Base-by-base conservation (phyloP, 306 rosid genomes). In the Corylus avellana region DNA sequence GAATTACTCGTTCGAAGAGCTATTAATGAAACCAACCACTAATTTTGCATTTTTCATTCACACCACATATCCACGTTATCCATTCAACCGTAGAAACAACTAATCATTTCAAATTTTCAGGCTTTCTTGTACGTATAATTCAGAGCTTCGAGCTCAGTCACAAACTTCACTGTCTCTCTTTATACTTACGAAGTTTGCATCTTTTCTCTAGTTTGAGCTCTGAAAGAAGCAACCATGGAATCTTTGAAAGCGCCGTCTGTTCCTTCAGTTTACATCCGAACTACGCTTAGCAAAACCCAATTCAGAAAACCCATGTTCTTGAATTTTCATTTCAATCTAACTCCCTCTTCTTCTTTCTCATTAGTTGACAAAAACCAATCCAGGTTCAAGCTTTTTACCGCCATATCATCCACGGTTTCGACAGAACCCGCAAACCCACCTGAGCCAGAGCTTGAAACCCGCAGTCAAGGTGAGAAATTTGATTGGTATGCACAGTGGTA, bases 401-500 rank as follows among this genome's bases (percentile, higher is more conserved):
- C 90, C 77, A 35, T 84, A 14, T 49, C 53, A 61, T 85, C 97
- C 14, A 78, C 93, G 58, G 79, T 85, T 32, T 74, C 90, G 42
- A 82, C 90, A 51, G 89, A 93, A 20, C 72, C 79, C 5, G 77
- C 58, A 7, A 83, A 76, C 77, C 79, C 89, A 32, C 57, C 85
- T 11, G 85, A 77, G 82, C 35, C 81, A 71, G 81, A 75, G 42
- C 68, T 66, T 32, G 87, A 86, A 79, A 70, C 27, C 48, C 80
- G 62, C 50, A 57, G 77, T 49, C 48, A 57, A 7, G 83, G 59
- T 5, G 89, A 83, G 76, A 88, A 86, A 59, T 92, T 92, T 71
- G 95, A 94, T 29, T 91, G 98, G 98, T 91, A 88, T 82, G 77
- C 95, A 0, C 89, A 94, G 55, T 94, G 98, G 97, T 94, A 92